A percentile compares a stretch with the other conserved stretches of the same genome.
Evolutionary conservation across 2,329 filamentous ascomycete genomes (phyloP).

Genomic region (Coniochaeta sp.): DNA sequence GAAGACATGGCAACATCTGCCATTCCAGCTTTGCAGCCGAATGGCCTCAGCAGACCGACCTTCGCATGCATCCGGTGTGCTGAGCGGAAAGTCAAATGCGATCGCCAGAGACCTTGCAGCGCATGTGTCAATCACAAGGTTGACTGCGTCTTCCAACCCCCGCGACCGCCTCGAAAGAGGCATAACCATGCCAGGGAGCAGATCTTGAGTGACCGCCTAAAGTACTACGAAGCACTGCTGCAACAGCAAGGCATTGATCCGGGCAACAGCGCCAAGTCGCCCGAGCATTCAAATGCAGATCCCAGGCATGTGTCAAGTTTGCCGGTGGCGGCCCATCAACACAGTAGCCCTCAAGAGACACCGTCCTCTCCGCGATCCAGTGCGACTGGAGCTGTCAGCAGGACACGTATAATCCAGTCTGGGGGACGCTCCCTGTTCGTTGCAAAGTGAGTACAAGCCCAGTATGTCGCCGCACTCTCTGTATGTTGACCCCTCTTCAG

Average conservation of each 20-base stretch:
- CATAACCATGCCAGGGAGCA: conserved; percentile 8
- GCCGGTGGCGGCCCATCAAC: not conserved
- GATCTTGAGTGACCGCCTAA: conserved; percentile 14
- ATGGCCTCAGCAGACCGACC: conserved; percentile 4
- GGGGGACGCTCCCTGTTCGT: conserved; percentile 9
- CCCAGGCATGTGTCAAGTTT: not conserved
- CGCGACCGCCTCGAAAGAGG: conserved; percentile 12
- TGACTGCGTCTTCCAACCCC: conserved; percentile 17
- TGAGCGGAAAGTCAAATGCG: conserved; percentile 28
- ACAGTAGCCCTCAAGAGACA: not conserved
- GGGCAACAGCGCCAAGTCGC: conserved; percentile 6
- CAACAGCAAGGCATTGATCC: conserved; percentile 15
- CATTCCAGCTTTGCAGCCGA: too few species aligned
- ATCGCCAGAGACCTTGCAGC: conserved; percentile 25
- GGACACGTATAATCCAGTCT: conserved; percentile 10
- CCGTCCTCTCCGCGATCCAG: not conserved
- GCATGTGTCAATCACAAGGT: conserved; percentile 21
- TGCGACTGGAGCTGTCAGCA: conserved; percentile 5
- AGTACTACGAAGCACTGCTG: conserved; percentile 17
- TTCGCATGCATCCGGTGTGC: conserved; percentile 13
- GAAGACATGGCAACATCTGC: too few species aligned
- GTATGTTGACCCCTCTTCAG: not conserved
- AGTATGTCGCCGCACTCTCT: not conserved
- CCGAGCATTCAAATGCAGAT: conserved; percentile 4
- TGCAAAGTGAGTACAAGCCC: conserved; percentile 11